Base-by-base conservation (phyloP, 148 eudicot genomes). In the Polygonum aviculare region DNA sequence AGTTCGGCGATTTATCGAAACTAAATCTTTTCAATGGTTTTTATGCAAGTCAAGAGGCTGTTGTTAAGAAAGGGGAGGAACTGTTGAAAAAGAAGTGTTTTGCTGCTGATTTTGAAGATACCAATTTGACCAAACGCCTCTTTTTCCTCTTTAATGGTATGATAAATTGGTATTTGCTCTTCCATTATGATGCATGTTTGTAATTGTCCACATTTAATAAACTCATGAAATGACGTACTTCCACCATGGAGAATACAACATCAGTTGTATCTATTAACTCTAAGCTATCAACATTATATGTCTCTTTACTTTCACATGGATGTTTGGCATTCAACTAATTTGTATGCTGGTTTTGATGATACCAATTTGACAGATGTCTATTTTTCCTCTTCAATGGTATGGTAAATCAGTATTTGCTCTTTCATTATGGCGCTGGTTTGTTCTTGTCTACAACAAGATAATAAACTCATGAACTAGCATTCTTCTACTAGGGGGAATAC, bases 111-210 rank as follows among this genome's bases (percentile, higher is more conserved):
- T 87, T 92, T 78, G 97, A 94, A 35, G 90, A 92, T 79, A 73
- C 87, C 38, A 87, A 74, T 82, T 90, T 94, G 80, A 86, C 90
- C 77, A 88, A 73, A 73, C 85, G 81, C 83, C 83, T 94, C 59
- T 90, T 92, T 86, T 81, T 85, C 45, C 83, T 94, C 50, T 94
- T 94, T 75, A 94, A 90, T 75, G 98, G 98, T 94, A 88, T 75
- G 85, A 35, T 70, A 36, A 63, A 15, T 67, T 47, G 35, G 52
- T 49, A 18, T 49, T n/a, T 51, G 7, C 38, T 36, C 38, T 60
- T 73, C 21, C 21, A 16, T 67, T 67, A 36, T 35, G 72, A 38
- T 44, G 14, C 44, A 45, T 33, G 63, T 62, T 22, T 8, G 78
- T 77, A 11, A 65, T 44, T 67, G 35, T 75, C n/a, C 48, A 35